A percentile compares a stretch with the other conserved stretches of the same genome.
Evolutionary conservation across 202 grass and related monocot species (phyloP).

Genomic region (Brachypodium distachyon): DNA sequence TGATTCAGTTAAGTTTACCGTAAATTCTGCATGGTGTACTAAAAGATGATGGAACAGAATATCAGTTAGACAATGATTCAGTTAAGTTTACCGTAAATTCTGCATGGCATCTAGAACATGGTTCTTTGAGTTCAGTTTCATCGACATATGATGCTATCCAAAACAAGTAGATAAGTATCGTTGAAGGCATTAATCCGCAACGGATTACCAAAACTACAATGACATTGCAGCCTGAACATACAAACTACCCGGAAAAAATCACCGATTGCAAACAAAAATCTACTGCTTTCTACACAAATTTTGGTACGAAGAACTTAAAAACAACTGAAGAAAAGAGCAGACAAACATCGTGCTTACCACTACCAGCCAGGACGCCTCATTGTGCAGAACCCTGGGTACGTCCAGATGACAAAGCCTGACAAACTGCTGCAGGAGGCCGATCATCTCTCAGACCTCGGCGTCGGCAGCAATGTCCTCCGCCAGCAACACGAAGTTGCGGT

Average conservation of each 20-base stretch:
- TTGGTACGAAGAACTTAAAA: not conserved
- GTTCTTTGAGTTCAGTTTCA: not conserved
- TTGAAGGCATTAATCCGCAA: not conserved
- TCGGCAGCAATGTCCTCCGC: slow-evolving; percentile 42
- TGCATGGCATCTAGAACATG: not conserved
- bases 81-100: not conserved
- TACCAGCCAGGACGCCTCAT: slow-evolving; percentile 87
- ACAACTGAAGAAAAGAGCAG: not conserved
- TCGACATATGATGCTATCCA: not conserved
- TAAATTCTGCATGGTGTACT: too few species aligned
- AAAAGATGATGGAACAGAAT: not conserved
- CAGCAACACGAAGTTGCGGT: slow-evolving; percentile 50
- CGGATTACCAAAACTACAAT: not conserved
- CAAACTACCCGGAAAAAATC: too few species aligned
- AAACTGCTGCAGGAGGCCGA: slow-evolving; percentile 68
- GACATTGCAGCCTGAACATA: not conserved
- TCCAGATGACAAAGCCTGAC: slow-evolving; percentile 81
- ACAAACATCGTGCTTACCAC: too few species aligned
- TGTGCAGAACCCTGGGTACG: slow-evolving; percentile 68
- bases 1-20: too few species aligned
- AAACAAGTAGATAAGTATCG: not conserved
- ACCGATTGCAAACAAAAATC: not conserved
- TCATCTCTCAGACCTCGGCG: slow-evolving; percentile 59
- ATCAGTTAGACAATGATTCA: not conserved
- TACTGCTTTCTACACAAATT: not conserved